Conservation (phyloP, 164 flowering plant genomes). For the Nymphaea thermarum region DNA sequence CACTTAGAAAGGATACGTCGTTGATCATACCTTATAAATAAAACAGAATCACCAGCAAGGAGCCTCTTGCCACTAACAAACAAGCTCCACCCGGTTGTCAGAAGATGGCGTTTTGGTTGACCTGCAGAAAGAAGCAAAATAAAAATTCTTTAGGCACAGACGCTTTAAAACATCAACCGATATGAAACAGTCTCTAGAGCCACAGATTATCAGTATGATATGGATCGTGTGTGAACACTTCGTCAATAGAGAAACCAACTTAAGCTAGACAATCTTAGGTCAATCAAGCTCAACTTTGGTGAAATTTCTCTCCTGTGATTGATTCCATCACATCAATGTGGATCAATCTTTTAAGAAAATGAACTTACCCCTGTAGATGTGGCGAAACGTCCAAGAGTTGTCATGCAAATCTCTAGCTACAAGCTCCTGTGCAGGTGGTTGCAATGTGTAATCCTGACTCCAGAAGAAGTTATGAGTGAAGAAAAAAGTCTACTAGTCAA, state of each 20-base stretch:
- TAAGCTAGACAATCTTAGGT: no score
- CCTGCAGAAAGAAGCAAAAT: slow-evolving; percentile 27
- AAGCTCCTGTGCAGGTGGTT: slow-evolving; percentile 97
- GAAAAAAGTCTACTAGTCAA: not conserved
- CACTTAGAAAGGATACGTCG: no score
- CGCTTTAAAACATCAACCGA: no score
- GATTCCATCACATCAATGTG: no score
- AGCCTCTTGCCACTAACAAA: slow-evolving; percentile 95
- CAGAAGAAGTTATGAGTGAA: not conserved
- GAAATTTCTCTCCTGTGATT: no score
- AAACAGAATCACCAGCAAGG: slow-evolving; percentile 91
- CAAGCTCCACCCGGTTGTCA: slow-evolving; percentile 99
- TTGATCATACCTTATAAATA: slow-evolving; percentile 69
- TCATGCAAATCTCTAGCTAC: slow-evolving; percentile 88
- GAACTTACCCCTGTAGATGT: slow-evolving; percentile 71
- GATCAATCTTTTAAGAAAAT: no score
- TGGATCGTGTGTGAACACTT: no score
- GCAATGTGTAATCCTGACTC: slow-evolving; percentile 74
- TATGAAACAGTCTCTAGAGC: no score
- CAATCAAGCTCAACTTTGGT: no score
- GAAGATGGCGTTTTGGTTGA: slow-evolving; percentile 94
- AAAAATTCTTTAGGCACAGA: not conserved
- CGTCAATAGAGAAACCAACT: no score
- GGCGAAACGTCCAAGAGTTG: slow-evolving; percentile 80
- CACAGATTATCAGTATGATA: no score